These are phyloP conservation scores for Septoria petroselini DNA, from an alignment of 2,329 filamentous ascomycete species.

Conservation along the genomic window DNA sequence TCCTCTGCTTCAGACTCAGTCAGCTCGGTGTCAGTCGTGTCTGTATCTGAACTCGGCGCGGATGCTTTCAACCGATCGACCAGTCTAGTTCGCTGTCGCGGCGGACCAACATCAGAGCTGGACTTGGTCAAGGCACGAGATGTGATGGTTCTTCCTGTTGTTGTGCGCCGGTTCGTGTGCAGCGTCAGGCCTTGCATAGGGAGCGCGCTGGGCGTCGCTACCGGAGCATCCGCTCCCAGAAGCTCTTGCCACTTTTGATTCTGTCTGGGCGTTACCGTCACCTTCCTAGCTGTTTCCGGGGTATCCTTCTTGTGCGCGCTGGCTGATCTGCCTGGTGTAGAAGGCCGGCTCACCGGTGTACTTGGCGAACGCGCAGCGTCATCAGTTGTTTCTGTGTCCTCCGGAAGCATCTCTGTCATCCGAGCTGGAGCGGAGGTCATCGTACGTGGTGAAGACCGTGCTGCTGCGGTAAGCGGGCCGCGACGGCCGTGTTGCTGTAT, in stretches of 20 bases:
- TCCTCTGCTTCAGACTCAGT: constrained; percentile 25
- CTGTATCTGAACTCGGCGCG: constrained; percentile 27
- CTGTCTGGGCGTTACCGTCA: constrained; percentile 35
- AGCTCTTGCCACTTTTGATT: constrained; percentile 34
- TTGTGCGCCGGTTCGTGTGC: constrained; percentile 15
- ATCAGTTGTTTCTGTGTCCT: constrained; percentile 26
- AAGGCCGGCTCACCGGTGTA: constrained; percentile 18
- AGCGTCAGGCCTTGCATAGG: constrained; percentile 29
- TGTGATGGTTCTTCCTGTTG: background rate
- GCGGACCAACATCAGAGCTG: constrained; percentile 28
- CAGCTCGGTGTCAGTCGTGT: constrained; percentile 20
- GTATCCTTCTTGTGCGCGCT: constrained; percentile 14
- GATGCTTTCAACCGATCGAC: constrained; percentile 38
- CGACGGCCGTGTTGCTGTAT: constrained; percentile 10
- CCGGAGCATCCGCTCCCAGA: constrained; percentile 24
- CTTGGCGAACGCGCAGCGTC: constrained; percentile 24
- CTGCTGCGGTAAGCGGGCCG: constrained; percentile 19
- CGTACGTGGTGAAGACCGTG: constrained; percentile 25
- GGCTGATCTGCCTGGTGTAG: constrained; percentile 23
- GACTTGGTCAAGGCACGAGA: constrained; percentile 24
- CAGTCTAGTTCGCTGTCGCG: constrained; percentile 28
- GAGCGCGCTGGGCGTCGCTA: constrained; percentile 28
- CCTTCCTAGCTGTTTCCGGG: constrained; percentile 19
- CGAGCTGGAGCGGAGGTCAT: constrained; percentile 34
- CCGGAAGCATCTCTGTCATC: constrained; percentile 32